phyloP scores from a whole-genome alignment of 129 eudicot genomes.

The Centaurea solstitialis region DNA sequence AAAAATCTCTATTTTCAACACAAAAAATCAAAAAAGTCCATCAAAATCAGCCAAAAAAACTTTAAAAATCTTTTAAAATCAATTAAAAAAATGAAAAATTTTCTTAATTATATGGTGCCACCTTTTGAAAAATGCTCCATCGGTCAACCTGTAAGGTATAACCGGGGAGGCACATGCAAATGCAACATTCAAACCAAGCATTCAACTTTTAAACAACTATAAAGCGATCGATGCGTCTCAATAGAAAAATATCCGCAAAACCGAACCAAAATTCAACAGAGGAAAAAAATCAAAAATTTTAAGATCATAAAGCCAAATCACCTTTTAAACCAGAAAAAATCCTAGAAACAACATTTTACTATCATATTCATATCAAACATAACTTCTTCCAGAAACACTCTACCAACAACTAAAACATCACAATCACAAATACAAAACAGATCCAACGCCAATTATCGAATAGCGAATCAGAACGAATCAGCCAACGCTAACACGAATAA shows the following conservation, averaged over 20 bases:
- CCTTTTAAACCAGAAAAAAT: background rate
- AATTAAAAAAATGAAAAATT: too few relatives aligned
- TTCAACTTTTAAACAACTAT: background rate
- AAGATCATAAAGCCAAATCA: background rate
- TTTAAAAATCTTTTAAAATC: too few relatives aligned
- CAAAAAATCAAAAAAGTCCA: too few relatives aligned
- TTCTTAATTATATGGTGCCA: too few relatives aligned
- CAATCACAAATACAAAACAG: background rate
- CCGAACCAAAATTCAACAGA: background rate
- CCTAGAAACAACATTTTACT: background rate
- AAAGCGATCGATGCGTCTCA: background rate
- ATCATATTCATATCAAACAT: background rate
- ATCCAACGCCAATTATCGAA: conserved; percentile 13
- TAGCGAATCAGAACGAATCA: background rate
- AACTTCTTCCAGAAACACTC: background rate
- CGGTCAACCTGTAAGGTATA: background rate
- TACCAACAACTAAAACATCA: background rate
- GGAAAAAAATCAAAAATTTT: background rate
- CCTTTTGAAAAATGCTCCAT: too few relatives aligned
- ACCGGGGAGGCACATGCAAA: too few relatives aligned
- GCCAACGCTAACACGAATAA: background rate
- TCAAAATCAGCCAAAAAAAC: too few relatives aligned
- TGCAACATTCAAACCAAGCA: background rate
- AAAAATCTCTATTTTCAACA: too few relatives aligned
- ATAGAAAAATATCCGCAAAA: background rate